Percentiles rank a stretch among this genome's conserved stretches.
These are phyloP conservation scores for Boletellus deceptivus DNA, from an alignment of 1,284 basidiomycete genomes.

Conservation along the genomic window DNA sequence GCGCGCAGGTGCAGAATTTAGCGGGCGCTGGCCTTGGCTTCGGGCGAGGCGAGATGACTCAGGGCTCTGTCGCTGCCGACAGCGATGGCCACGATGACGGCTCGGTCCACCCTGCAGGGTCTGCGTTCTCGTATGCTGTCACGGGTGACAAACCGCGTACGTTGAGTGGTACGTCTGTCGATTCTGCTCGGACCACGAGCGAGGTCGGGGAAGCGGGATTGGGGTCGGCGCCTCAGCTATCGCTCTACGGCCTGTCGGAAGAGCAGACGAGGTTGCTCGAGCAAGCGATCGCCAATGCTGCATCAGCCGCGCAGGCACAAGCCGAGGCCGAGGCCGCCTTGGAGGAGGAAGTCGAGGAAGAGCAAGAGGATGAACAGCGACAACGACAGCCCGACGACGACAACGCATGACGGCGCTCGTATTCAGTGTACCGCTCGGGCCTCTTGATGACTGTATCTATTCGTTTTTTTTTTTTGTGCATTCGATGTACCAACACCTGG, in stretches of 20 bases:
- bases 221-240: conserved; percentile 38
- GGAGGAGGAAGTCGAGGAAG: conserved; percentile 60
- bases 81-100: no score
- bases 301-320: conserved; percentile 67
- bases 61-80: no score
- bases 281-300: conserved; percentile 66
- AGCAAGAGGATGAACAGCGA: conserved; percentile 42
- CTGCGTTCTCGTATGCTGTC: conserved; percentile 2
- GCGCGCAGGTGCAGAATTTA: conserved; percentile 51
- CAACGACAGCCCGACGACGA: conserved; percentile 16
- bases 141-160: conserved; percentile 1
- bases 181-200: conserved; percentile 8
- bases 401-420: background rate
- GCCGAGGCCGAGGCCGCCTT: conserved; percentile 70
- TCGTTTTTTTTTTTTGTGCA: conserved; percentile 3
- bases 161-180: conserved; percentile 11
- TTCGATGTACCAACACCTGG: conserved; percentile 20
- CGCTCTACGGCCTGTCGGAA: conserved; percentile 64
- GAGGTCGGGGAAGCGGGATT: no score
- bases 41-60: no score
- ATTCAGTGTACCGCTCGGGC: conserved; percentile 8
- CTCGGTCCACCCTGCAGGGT: conserved; percentile 14
- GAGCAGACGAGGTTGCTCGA: conserved; percentile 66
- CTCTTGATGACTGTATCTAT: conserved; percentile 23
- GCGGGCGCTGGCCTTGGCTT: background rate